Percentiles rank a stretch among this genome's conserved stretches.
Evolutionary conservation across 106 monocot genomes (phyloP).

Genomic region (Ottelia alismoides): DNA sequence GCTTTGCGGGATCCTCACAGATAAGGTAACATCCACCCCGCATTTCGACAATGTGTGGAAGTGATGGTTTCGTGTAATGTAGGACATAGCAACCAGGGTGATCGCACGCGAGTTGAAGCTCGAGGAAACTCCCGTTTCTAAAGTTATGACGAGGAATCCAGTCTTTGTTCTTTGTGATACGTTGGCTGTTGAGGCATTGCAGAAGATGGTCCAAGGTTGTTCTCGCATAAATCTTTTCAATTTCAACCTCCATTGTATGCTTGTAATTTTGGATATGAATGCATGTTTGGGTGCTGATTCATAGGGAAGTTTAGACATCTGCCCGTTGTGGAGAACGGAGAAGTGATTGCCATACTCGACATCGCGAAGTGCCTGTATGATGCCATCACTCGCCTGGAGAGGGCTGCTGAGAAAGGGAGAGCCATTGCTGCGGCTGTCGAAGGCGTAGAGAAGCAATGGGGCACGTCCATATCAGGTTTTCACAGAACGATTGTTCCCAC

Average conservation of each 20-base stretch:
- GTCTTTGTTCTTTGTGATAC: slow-evolving; percentile 86
- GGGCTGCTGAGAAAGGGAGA: slow-evolving; percentile 85
- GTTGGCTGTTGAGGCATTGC: slow-evolving; percentile 81
- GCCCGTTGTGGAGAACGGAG: slow-evolving; percentile 86
- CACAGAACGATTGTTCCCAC: too few relatives aligned
- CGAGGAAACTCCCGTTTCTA: slow-evolving; percentile 79
- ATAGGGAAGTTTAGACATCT: slow-evolving; percentile 90
- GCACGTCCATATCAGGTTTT: slow-evolving; percentile 62
- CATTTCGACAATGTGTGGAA: neutral
- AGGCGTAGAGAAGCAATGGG: slow-evolving; percentile 85
- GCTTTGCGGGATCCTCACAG: slow-evolving; percentile 86
- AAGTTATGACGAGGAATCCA: slow-evolving; percentile 84
- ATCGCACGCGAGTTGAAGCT: slow-evolving; percentile 72
- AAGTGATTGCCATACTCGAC: slow-evolving; percentile 84
- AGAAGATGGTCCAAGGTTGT: slow-evolving; percentile 96
- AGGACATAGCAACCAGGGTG: slow-evolving; percentile 80
- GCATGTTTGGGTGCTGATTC: too few relatives aligned
- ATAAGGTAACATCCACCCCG: slow-evolving; percentile 35
- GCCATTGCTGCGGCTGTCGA: slow-evolving; percentile 92
- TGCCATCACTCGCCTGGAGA: slow-evolving; percentile 90
- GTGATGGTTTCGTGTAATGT: slow-evolving; percentile 1
- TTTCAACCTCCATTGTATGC: neutral
- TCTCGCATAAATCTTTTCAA: neutral
- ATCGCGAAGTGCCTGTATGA: slow-evolving; percentile 94
- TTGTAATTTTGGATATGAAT: too few relatives aligned